Percentiles rank a stretch among this genome's conserved stretches.
phyloP scores from a whole-genome alignment of 192 early-diverging fungal genomes.

The Backusella tuberculispora region DNA sequence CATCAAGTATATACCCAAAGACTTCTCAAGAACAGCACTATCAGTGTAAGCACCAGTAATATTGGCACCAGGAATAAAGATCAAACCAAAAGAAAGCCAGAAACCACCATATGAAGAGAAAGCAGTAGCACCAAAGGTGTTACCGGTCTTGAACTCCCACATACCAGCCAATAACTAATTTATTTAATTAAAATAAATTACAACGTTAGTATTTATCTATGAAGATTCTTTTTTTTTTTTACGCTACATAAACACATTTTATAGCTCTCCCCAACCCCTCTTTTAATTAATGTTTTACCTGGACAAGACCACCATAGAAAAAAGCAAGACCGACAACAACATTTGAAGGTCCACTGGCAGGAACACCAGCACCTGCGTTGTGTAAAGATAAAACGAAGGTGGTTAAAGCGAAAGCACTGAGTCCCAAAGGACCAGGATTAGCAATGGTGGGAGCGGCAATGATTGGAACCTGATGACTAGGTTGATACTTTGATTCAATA shows the following conservation, averaged over 20 bases:
- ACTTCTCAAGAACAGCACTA: conserved; percentile 42
- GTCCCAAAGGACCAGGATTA: conserved; percentile 68
- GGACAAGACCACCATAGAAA: conserved; percentile 77
- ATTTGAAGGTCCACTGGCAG: conserved; percentile 52
- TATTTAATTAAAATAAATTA: not conserved
- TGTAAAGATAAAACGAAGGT: conserved; percentile 74
- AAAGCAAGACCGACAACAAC: conserved; percentile 68
- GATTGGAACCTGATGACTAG: conserved; percentile 10
- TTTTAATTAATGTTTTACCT: conserved; percentile 37
- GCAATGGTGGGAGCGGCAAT: conserved; percentile 52
- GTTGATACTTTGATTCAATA: not conserved
- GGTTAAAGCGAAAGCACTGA: conserved; percentile 63
- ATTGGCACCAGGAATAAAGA: conserved; percentile 61
- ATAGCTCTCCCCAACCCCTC: too few species aligned
- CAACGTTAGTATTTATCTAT: not conserved
- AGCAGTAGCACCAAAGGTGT: conserved; percentile 84
- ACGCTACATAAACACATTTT: not conserved
- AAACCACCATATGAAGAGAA: conserved; percentile 74
- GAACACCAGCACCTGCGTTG: conserved; percentile 67
- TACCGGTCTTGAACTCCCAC: conserved; percentile 81
- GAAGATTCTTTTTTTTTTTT: not conserved
- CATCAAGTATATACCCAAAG: conserved; percentile 67
- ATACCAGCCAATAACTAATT: conserved; percentile 70
- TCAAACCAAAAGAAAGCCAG: conserved; percentile 66
- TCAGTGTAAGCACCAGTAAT: conserved; percentile 48